These are phyloP conservation scores for Solanum rostratum DNA, from an alignment of 257 asterid species.

Conservation along the genomic window DNA sequence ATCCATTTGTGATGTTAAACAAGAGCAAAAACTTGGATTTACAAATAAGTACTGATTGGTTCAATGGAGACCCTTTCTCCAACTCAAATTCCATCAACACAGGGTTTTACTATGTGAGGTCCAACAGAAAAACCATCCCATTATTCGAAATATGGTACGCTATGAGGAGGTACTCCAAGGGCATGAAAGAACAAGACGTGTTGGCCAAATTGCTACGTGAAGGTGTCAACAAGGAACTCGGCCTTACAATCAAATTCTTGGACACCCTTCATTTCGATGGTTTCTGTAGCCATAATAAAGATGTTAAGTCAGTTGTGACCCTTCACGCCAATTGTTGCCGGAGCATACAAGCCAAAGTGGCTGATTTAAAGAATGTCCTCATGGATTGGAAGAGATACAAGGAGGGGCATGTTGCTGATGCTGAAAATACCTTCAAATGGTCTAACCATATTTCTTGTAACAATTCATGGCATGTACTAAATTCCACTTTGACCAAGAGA, in stretches of 20 bases:
- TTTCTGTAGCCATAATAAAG: constrained; percentile 33
- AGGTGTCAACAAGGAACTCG: constrained; percentile 6
- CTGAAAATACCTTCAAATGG: constrained; percentile 2
- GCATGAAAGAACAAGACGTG: constrained; percentile 65
- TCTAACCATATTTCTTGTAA: constrained; percentile 1
- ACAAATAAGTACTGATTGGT: constrained; percentile 44
- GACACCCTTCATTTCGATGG: constrained; percentile 47
- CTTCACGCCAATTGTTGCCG: constrained; percentile 72
- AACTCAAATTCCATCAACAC: constrained; percentile 37
- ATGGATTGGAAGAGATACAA: constrained; percentile 51
- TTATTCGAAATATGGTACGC: constrained; percentile 48
- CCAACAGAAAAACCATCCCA: constrained; percentile 37
- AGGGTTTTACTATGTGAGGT: constrained; percentile 43
- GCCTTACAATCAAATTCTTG: constrained; percentile 16
- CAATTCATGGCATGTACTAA: constrained; percentile 8
- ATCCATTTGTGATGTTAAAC: constrained; percentile 33
- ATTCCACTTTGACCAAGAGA: neutral
- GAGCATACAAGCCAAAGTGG: constrained; percentile 43
- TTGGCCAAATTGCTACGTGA: constrained; percentile 14
- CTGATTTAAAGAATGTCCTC: constrained; percentile 37
- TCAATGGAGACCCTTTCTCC: constrained; percentile 24
- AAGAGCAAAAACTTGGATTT: constrained; percentile 24
- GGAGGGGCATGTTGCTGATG: neutral
- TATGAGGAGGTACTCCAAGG: constrained; percentile 17
- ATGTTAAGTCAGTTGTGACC: constrained; percentile 23